Percentiles rank a stretch among this genome's conserved stretches.
Evolutionary conservation across 164 flowering plant species (phyloP).

Genomic region (Echeveria elegans): DNA sequence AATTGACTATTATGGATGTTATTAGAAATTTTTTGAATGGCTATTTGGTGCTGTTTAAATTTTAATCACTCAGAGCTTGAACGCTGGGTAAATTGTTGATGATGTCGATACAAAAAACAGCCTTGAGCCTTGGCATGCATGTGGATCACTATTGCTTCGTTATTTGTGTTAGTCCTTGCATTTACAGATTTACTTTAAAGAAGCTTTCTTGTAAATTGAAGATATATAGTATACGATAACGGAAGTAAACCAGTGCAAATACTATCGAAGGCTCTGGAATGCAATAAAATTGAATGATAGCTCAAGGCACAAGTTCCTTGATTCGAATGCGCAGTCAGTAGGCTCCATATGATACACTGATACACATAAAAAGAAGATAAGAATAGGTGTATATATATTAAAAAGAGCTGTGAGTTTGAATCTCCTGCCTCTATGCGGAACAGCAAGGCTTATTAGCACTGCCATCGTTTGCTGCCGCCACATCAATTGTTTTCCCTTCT

Average conservation of each 20-base stretch:
- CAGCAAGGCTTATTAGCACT: constrained; percentile 39
- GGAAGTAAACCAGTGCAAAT: background rate
- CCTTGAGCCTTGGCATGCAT: too few relatives aligned
- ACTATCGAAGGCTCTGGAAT: background rate
- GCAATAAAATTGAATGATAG: background rate
- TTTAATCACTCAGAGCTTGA: too few relatives aligned
- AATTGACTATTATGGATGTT: background rate
- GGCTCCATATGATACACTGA: background rate
- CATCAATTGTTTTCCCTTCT: constrained; percentile 38
- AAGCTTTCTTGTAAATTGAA: too few relatives aligned
- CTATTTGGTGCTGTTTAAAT: background rate
- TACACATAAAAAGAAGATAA: background rate
- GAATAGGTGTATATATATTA: too few relatives aligned
- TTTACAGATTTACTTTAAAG: too few relatives aligned
- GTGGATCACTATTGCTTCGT: too few relatives aligned
- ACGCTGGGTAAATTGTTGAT: too few relatives aligned
- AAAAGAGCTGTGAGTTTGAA: background rate
- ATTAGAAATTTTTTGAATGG: background rate
- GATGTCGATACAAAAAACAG: too few relatives aligned
- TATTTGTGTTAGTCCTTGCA: too few relatives aligned
- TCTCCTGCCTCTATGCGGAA: constrained; percentile 23
- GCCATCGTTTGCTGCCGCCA: constrained; percentile 26
- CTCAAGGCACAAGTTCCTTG: background rate
- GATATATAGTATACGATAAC: too few relatives aligned
- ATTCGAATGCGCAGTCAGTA: background rate